phyloP scores from a whole-genome alignment of 768 basidiomycete genomes.

The Boletus speciosus region DNA sequence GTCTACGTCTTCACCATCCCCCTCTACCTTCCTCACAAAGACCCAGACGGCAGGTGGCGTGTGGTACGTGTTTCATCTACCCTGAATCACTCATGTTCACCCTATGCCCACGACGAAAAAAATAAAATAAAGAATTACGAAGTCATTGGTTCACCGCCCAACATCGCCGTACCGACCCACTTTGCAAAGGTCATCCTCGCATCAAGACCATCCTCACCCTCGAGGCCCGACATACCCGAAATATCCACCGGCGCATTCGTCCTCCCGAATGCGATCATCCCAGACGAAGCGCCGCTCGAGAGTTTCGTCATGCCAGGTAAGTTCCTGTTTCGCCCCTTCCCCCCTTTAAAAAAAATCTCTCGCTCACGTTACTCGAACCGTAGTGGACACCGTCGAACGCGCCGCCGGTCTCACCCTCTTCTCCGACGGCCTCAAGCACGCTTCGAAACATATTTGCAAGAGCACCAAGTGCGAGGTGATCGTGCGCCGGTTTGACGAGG shows the following conservation, averaged over 20 bases:
- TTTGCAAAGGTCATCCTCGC: constrained; percentile 95
- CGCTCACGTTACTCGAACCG: too few relatives aligned
- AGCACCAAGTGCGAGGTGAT: constrained; percentile 85
- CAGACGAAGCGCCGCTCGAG: constrained; percentile 77
- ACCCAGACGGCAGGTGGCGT: constrained; percentile 90
- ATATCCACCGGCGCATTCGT: constrained; percentile 92
- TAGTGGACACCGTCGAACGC: constrained; percentile 90
- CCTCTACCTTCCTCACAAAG: constrained; percentile 85
- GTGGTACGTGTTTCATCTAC: constrained; percentile 57
- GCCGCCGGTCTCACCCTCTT: constrained; percentile 88
- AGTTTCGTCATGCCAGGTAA: constrained; percentile 80
- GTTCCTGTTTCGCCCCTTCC: neutral
- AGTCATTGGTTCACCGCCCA: constrained; percentile 90
- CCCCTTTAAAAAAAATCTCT: too few relatives aligned
- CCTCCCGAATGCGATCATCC: constrained; percentile 89
- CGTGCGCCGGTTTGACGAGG: constrained; percentile 88
- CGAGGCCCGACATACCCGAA: constrained; percentile 66
- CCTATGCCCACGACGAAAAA: neutral
- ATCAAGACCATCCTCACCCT: constrained; percentile 69
- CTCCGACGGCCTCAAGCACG: constrained; percentile 69
- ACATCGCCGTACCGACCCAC: constrained; percentile 92
- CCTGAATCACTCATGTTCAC: neutral
- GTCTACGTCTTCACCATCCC: constrained; percentile 98
- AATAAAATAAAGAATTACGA: constrained; percentile 76
- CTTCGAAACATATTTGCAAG: constrained; percentile 84